Evolutionary conservation across 2,329 filamentous ascomycete species (phyloP).

Genomic region (Cladosporium sp.): DNA sequence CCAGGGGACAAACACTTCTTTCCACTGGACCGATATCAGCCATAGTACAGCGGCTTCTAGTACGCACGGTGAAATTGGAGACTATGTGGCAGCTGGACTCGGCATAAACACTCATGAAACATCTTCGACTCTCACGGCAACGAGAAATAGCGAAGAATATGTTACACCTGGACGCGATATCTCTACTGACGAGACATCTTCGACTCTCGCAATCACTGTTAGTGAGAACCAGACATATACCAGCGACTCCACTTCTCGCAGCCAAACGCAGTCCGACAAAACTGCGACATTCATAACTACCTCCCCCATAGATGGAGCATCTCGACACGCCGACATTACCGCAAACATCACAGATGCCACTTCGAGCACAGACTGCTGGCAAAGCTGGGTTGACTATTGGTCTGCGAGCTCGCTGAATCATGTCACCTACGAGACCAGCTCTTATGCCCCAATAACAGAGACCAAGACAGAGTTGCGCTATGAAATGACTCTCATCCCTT

Average conservation of each 20-base stretch:
- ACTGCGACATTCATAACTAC: not conserved
- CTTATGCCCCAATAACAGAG: not conserved
- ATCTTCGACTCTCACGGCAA: not conserved
- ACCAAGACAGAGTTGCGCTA: not conserved
- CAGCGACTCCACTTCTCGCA: not conserved
- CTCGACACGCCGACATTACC: not conserved
- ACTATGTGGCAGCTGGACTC: not conserved
- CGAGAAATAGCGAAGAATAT: not conserved
- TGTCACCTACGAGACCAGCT: not conserved
- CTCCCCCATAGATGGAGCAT: not conserved
- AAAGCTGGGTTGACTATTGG: constrained; percentile 6
- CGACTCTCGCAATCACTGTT: not conserved
- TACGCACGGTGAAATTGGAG: not conserved
- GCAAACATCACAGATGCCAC: not conserved
- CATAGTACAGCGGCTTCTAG: not conserved
- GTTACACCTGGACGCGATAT: not conserved
- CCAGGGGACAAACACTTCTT: not conserved
- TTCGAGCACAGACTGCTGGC: not conserved
- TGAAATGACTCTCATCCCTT: not conserved
- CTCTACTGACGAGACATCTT: not conserved
- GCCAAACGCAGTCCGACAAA: not conserved
- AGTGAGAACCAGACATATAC: not conserved
- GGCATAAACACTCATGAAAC: not conserved
- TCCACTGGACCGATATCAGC: not conserved
- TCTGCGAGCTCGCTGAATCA: not conserved